Base-by-base conservation (phyloP, 2,329 filamentous ascomycete genomes). In the Aspergillus intermedius region DNA sequence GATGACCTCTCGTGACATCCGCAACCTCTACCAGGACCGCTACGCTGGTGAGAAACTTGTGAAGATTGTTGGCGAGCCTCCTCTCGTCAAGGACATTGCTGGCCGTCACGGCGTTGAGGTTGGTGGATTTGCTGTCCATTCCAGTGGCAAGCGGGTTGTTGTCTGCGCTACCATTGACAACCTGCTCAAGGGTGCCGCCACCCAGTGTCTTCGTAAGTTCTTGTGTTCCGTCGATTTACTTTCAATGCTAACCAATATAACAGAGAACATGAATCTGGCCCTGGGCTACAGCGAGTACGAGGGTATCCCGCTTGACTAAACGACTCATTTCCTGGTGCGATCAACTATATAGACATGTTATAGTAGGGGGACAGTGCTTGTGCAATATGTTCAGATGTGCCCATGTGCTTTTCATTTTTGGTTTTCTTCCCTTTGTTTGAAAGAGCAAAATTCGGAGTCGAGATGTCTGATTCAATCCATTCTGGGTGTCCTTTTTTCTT, bases 1-100 rank as follows among this genome's bases (percentile, higher is more conserved):
- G 52, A 94, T 97, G 87, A 88, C 83, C 2, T 91, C 88, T 39
- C 86, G 93, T 46, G 91, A 97, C 66, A 89, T 98, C 59, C 83
- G 93, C 53, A 88, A 95, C 64, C 76, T 97, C 50, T 98, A 95
- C 77, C 91, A 97, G 72, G 91, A 97, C 61, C 82, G 91, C 21
- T 98, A 95, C 64, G 91, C 91, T 5, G 91, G 91, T 45, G 93
- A 97, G 79, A 91, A 90, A 73, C 83, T 98, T 13, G 85, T 98
- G 66, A 95, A 93, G 78, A 82, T 97, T 17, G 81, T 88, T 4
- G 91, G 91, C 47, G 91, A 97, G 69, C 80, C 87, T 0, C 93
- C 91, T 3, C 74, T 84, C 9, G 91, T 97, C 49, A 94, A 90
- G 74, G 76, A 83, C 58, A 96, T 96, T 61, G 81, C 81, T 58